phyloP scores from a whole-genome alignment of 106 monocot species.

The Dactylorhiza incarnata region DNA sequence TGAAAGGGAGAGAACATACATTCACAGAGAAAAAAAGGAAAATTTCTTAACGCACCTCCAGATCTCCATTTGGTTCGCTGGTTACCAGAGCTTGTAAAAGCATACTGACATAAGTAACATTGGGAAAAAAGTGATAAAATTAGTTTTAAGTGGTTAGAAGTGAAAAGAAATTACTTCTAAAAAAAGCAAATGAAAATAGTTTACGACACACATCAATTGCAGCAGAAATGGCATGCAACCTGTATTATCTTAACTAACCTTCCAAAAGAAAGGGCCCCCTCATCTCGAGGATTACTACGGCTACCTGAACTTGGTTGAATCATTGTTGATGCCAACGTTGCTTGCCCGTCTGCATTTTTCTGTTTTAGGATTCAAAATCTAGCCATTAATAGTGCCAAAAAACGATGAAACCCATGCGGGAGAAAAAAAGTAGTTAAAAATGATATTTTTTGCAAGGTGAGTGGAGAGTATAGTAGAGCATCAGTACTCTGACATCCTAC shows the following conservation, averaged over 20 bases:
- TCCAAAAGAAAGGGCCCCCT: constrained; percentile 65
- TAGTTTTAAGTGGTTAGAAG: constrained; percentile 5
- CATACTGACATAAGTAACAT: constrained; percentile 49
- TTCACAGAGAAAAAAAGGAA: not conserved
- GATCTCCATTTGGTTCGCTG: constrained; percentile 51
- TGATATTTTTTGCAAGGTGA: not conserved
- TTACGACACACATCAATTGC: not conserved
- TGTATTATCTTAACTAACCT: constrained; percentile 37
- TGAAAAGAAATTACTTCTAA: not conserved
- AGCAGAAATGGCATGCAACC: constrained; percentile 4
- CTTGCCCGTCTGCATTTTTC: constrained; percentile 81
- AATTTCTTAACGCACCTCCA: constrained; percentile 50
- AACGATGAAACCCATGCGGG: not conserved
- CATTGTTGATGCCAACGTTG: constrained; percentile 72
- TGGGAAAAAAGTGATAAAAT: not conserved
- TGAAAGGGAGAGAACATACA: too few species aligned
- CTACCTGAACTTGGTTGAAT: constrained; percentile 24
- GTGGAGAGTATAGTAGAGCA: not conserved
- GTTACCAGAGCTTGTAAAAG: constrained; percentile 71
- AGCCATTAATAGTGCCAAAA: not conserved
- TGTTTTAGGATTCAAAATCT: constrained; percentile 19
- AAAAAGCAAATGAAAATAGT: not conserved
- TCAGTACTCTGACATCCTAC: not conserved
- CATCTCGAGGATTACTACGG: constrained; percentile 28
- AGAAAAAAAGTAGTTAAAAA: not conserved